Percentiles rank a stretch among this genome's conserved stretches.
Evolutionary conservation across 768 basidiomycete genomes (phyloP).

Genomic region (Harrya chromipes): DNA sequence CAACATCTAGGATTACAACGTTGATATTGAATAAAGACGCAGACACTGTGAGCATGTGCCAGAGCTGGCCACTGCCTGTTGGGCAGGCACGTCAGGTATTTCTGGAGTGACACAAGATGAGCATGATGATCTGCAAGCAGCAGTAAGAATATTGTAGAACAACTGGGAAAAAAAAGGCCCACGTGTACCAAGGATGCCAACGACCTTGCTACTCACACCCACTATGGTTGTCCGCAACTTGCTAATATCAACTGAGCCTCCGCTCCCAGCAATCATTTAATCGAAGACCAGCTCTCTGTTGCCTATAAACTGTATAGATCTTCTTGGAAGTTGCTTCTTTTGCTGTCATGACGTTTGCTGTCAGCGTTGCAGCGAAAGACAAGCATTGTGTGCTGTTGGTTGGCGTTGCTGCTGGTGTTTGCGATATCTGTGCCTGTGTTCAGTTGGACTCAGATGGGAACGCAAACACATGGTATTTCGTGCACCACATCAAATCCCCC

Average conservation of each 20-base stretch:
- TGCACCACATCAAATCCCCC: too few relatives aligned
- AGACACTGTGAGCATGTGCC: conserved; percentile 92
- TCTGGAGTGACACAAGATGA: neutral
- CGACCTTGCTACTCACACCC: conserved; percentile 26
- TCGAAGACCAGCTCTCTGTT: neutral
- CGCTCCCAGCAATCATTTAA: neutral
- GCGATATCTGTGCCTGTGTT: conserved; percentile 26
- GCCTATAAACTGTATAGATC: conserved; percentile 16
- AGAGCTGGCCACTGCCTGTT: conserved; percentile 93
- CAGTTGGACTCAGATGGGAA: conserved; percentile 28
- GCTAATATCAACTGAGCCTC: neutral
- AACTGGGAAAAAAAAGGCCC: neutral
- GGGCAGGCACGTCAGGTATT: conserved; percentile 2
- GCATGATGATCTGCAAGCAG: conserved; percentile 5
- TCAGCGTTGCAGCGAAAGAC: conserved; percentile 22
- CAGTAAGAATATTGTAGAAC: conserved; percentile 6
- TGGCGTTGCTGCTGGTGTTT: conserved; percentile 27
- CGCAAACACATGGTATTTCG: conserved; percentile 34
- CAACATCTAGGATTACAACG: conserved; percentile 81
- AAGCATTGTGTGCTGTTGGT: conserved; percentile 25
- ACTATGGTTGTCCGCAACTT: conserved; percentile 8
- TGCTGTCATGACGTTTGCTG: conserved; percentile 11
- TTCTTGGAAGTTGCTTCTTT: conserved; percentile 5
- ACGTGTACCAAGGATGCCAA: conserved; percentile 32
- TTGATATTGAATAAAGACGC: conserved; percentile 86